phyloP scores from a whole-genome alignment of 2,329 filamentous ascomycete genomes.

The Alternaria angustiovoidea region DNA sequence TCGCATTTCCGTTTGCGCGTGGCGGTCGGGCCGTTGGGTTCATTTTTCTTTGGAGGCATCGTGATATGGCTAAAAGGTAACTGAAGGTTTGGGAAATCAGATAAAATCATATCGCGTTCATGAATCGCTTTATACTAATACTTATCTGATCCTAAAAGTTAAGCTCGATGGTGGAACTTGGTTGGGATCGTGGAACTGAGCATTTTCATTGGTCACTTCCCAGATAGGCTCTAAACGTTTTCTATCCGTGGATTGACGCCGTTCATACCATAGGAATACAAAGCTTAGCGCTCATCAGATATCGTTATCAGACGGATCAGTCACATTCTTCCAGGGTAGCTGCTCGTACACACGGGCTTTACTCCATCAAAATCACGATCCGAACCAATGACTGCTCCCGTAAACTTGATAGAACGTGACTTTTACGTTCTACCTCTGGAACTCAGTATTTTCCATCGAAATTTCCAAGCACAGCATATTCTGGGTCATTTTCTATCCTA shows the following conservation, averaged over 20 bases:
- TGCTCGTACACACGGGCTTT: background rate
- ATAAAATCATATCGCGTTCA: no score
- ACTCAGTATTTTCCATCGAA: background rate
- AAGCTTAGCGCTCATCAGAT: background rate
- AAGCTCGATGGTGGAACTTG: background rate
- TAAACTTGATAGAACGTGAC: background rate
- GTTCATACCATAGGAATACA: background rate
- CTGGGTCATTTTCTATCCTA: background rate
- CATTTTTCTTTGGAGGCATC: background rate
- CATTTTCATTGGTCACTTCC: background rate
- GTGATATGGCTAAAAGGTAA: background rate
- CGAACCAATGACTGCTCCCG: background rate
- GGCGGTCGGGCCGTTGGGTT: background rate
- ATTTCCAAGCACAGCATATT: background rate
- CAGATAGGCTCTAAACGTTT: no score
- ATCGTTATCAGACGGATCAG: background rate
- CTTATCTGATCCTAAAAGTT: background rate
- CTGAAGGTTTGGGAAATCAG: background rate
- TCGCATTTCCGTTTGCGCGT: background rate
- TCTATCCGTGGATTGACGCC: background rate
- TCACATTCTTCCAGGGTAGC: background rate
- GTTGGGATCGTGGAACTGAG: background rate
- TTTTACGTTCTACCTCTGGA: background rate
- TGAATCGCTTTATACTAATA: background rate
- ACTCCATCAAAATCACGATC: background rate